Percentiles rank a stretch among this genome's conserved stretches.
phyloP scores from a whole-genome alignment of 2,329 filamentous ascomycete genomes.

The Proliferodiscus dingleyae region DNA sequence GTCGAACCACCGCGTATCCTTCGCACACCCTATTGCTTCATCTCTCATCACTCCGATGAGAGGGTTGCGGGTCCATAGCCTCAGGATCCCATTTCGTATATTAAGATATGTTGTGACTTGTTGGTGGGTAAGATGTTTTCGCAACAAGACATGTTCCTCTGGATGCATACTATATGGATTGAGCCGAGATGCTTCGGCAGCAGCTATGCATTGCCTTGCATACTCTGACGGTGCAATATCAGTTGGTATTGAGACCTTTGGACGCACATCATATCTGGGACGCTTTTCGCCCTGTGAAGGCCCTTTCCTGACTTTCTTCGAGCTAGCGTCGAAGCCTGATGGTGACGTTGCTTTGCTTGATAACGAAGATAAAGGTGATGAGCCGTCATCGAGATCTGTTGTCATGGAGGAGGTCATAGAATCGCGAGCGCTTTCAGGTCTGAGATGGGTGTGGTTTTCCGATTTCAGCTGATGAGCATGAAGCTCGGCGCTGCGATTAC shows the following conservation, averaged over 20 bases:
- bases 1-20: slow-evolving; percentile 82
- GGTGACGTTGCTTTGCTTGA: slow-evolving; percentile 64
- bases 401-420: slow-evolving; percentile 50
- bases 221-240: slow-evolving; percentile 71
- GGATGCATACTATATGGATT: slow-evolving; percentile 85
- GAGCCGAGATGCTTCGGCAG: slow-evolving; percentile 82
- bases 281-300: slow-evolving; percentile 26
- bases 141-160: slow-evolving; percentile 76
- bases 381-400: slow-evolving; percentile 44
- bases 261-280: slow-evolving; percentile 54
- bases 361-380: slow-evolving; percentile 47
- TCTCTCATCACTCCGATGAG: slow-evolving; percentile 74
- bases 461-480: slow-evolving; percentile 17
- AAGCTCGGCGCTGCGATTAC: slow-evolving; percentile 21
- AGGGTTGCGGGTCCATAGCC: slow-evolving; percentile 85
- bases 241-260: slow-evolving; percentile 78
- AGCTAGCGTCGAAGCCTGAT: slow-evolving; percentile 41
- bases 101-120: slow-evolving; percentile 96
- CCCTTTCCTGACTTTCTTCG: slow-evolving; percentile 28
- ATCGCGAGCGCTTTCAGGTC: slow-evolving; percentile 32
- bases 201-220: slow-evolving; percentile 84
- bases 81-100: slow-evolving; percentile 88
- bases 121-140: slow-evolving; percentile 74
- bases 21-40: slow-evolving; percentile 86
- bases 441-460: slow-evolving; percentile 27